Conservation (phyloP, 2,329 filamentous ascomycete species). For the Talaromyces amestolkiae region DNA sequence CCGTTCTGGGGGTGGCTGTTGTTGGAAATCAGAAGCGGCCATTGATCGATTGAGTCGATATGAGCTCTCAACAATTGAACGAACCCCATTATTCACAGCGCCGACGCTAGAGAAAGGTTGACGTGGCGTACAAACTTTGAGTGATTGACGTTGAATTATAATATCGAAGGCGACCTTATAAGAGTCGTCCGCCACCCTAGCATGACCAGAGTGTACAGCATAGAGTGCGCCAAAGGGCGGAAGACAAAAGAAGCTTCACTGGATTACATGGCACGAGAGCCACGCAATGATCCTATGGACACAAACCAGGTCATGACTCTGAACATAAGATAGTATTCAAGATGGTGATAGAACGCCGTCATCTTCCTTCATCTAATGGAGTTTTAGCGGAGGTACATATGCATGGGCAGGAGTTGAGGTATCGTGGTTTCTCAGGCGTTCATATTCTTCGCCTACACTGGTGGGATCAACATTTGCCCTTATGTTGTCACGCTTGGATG, state of each 20-base stretch:
- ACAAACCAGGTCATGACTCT: background rate
- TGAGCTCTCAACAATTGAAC: background rate
- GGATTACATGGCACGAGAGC: background rate
- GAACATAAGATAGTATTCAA: background rate
- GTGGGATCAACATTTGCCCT: background rate
- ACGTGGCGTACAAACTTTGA: background rate
- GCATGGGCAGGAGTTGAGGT: conserved; percentile 19
- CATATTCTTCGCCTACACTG: background rate
- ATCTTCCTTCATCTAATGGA: background rate
- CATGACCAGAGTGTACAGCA: background rate
- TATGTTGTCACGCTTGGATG: background rate
- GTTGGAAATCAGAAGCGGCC: conserved; percentile 63
- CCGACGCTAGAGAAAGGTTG: background rate
- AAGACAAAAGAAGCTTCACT: background rate
- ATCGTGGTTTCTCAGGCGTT: conserved; percentile 14
- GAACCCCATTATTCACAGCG: background rate
- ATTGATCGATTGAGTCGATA: conserved; percentile 58
- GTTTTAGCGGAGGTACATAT: conserved; percentile 2
- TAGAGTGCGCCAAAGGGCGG: background rate
- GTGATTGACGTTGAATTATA: background rate
- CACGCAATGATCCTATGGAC: background rate
- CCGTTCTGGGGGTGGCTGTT: conserved; percentile 60
- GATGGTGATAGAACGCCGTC: background rate
- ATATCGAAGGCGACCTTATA: background rate
- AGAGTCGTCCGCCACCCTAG: no score